Conservation (phyloP, 352 stramenopile species). For the Globisporangium viniferum region DNA sequence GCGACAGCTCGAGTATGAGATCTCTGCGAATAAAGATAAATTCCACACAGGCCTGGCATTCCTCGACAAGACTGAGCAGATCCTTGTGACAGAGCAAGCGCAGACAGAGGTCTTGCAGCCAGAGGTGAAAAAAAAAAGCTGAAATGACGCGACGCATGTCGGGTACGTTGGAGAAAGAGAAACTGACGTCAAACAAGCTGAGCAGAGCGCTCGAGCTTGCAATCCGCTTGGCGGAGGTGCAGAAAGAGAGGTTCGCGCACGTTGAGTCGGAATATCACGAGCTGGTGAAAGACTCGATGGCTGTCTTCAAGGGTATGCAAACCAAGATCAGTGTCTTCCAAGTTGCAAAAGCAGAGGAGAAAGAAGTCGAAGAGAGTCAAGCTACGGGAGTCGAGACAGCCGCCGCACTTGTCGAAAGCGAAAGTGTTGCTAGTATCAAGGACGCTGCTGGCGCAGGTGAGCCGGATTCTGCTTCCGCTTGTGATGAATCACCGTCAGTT, state of each 20-base stretch:
- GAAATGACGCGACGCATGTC: conserved; percentile 53
- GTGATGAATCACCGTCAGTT: not conserved
- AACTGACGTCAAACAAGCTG: conserved; percentile 47
- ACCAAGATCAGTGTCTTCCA: conserved; percentile 26
- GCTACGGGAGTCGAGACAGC: not conserved
- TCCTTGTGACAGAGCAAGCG: conserved; percentile 39
- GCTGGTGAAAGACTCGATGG: conserved; percentile 35
- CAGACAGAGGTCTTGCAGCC: conserved; percentile 50
- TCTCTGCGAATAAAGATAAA: conserved; percentile 31
- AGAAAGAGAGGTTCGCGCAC: conserved; percentile 34
- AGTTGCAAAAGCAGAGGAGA: conserved; percentile 24
- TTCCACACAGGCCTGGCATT: conserved; percentile 44
- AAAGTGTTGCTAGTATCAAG: not conserved
- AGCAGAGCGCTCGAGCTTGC: conserved; percentile 45
- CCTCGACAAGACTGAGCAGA: conserved; percentile 48
- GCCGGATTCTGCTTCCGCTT: not conserved
- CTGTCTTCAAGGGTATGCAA: conserved; percentile 26
- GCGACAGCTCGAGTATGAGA: conserved; percentile 23
- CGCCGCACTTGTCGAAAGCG: not conserved
- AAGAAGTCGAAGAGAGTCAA: not conserved
- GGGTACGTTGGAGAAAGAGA: conserved; percentile 55
- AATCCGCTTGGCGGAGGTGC: conserved; percentile 26
- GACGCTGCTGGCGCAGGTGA: not conserved
- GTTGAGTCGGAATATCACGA: conserved; percentile 55
- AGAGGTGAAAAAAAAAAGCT: conserved; percentile 43